Conservation (phyloP, 495 filamentous ascomycete species). For the Margaritispora aquatica region DNA sequence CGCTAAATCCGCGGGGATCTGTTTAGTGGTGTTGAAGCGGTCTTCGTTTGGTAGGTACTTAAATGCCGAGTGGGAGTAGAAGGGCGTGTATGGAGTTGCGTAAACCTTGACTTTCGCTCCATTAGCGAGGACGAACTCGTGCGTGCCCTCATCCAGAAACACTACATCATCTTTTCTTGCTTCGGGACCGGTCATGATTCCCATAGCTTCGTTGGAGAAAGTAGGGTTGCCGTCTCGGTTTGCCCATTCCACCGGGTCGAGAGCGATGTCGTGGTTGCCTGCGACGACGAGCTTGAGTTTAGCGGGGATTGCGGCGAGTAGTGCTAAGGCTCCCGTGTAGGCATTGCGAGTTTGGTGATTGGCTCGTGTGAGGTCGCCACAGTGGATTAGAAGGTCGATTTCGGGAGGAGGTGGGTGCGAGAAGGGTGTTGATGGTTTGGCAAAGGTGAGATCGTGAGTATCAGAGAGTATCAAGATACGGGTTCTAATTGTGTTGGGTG, state of each 20-base stretch:
- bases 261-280: slow-evolving; percentile 71
- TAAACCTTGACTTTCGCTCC: slow-evolving; percentile 59
- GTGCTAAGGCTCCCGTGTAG: slow-evolving; percentile 50
- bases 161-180: slow-evolving; percentile 38
- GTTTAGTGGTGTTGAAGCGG: slow-evolving; percentile 37
- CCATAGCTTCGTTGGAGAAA: slow-evolving; percentile 17
- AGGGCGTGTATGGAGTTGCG: slow-evolving; percentile 61
- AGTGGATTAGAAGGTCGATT: slow-evolving; percentile 62
- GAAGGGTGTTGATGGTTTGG: slow-evolving; percentile 14
- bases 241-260: slow-evolving; percentile 44
- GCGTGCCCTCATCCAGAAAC: slow-evolving; percentile 61
- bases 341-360: slow-evolving; percentile 48
- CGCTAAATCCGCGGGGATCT: slow-evolving; percentile 53
- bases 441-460: slow-evolving; percentile 41
- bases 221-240: neutral
- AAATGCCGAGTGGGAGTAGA: slow-evolving; percentile 54
- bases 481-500: slow-evolving; percentile 19
- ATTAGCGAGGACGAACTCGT: slow-evolving; percentile 45
- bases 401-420: slow-evolving; percentile 25
- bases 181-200: slow-evolving; percentile 16
- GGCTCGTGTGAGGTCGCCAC: slow-evolving; percentile 61
- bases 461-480: slow-evolving; percentile 55
- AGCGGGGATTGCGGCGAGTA: slow-evolving; percentile 22
- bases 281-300: slow-evolving; percentile 66
- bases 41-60: slow-evolving; percentile 47